Conservation (phyloP, 2,329 filamentous ascomycete species). For the Colletotrichum costaricense region DNA sequence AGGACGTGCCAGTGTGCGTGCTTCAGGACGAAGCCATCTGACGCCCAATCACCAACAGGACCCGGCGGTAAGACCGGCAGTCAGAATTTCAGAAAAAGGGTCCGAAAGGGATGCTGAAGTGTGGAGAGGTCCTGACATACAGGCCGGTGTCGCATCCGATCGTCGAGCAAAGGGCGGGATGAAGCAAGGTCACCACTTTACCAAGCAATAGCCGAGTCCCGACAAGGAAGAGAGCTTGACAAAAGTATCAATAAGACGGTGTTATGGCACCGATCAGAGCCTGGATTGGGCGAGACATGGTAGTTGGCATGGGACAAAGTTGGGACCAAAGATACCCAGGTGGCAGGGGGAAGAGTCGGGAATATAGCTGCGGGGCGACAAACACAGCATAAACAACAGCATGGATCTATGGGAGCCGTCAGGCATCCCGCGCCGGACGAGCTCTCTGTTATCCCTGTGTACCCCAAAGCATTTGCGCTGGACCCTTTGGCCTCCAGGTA, state of each 20-base stretch:
- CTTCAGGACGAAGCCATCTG: constrained; percentile 5
- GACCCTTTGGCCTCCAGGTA: not conserved
- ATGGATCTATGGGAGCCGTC: not conserved
- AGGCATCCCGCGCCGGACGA: not conserved
- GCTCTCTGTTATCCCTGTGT: not conserved
- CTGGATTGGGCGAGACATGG: not conserved
- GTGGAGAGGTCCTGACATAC: not conserved
- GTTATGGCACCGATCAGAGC: not conserved
- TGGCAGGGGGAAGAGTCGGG: not conserved
- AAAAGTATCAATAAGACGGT: not conserved
- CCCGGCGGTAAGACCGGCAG: constrained; percentile 23
- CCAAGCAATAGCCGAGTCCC: not conserved
- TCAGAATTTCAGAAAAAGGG: not conserved
- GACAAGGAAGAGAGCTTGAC: not conserved
- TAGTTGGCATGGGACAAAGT: not conserved
- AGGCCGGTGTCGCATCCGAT: constrained; percentile 1
- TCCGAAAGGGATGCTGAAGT: not conserved
- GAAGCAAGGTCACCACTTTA: not conserved
- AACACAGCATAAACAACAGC: no score
- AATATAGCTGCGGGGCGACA: no score
- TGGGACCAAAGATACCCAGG: not conserved
- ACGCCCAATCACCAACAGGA: constrained; percentile 25
- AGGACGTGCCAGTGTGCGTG: constrained; percentile 30
- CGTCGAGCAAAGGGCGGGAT: not conserved
- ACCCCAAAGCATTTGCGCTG: not conserved